Evolutionary conservation across 441 rosid genomes (phyloP).

Genomic region (Corymbia calophylla): DNA sequence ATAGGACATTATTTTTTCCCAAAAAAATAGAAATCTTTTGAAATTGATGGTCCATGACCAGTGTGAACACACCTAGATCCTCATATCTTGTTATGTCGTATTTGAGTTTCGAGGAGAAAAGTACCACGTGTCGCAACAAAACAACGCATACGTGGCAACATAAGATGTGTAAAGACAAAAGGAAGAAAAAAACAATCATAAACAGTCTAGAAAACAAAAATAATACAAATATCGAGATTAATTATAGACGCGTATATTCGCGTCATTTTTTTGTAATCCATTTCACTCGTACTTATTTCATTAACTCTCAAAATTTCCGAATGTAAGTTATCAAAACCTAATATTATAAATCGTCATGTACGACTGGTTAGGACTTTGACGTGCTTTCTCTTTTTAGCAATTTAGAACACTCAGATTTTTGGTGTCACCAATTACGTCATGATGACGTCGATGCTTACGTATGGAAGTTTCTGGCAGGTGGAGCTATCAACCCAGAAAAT

Average conservation of each 20-base stretch:
- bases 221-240: neutral
- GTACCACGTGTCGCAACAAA: neutral
- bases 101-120: neutral
- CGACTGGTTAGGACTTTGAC: neutral
- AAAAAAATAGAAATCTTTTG: neutral
- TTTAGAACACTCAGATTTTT: no score
- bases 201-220: rapidly evolving
- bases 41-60: neutral
- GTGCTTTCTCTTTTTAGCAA: neutral
- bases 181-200: neutral
- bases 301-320: neutral
- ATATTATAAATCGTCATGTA: neutral
- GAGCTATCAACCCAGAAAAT: neutral
- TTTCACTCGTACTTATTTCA: no score
- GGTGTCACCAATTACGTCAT: no score
- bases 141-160: neutral
- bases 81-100: rapidly evolving
- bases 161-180: neutral
- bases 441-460: neutral
- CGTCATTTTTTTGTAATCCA: neutral
- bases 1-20: no score
- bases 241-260: neutral
- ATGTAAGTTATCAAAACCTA: rapidly evolving
- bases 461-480: neutral
- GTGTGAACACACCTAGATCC: neutral